These are phyloP conservation scores for Hypoxylon perforatum DNA, from an alignment of 495 filamentous ascomycete genomes.

Conservation along the genomic window DNA sequence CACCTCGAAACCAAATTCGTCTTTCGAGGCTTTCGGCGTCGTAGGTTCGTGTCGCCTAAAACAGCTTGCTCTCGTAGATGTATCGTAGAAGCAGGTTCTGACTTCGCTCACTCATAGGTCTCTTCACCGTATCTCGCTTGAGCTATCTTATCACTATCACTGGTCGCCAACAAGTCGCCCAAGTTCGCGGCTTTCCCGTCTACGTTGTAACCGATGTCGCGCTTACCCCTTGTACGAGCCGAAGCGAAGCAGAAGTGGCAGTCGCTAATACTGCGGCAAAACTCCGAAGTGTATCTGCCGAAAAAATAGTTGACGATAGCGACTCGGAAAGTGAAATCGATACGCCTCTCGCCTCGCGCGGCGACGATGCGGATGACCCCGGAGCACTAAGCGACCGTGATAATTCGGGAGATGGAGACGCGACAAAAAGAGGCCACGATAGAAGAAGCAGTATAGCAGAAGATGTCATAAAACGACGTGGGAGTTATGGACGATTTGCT, in stretches of 20 bases:
- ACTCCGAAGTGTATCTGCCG: constrained; percentile 45
- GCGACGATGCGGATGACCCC: constrained; percentile 48
- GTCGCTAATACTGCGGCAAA: constrained; percentile 71
- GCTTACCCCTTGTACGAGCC: constrained; percentile 84
- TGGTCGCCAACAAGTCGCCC: constrained; percentile 85
- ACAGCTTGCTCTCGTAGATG: neutral
- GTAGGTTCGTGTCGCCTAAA: constrained; percentile 70
- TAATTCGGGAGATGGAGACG: constrained; percentile 26
- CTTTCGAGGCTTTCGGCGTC: constrained; percentile 84
- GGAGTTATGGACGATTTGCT: constrained; percentile 87
- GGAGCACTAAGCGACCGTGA: constrained; percentile 45
- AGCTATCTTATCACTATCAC: constrained; percentile 88
- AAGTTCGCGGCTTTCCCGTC: constrained; percentile 81
- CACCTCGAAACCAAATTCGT: constrained; percentile 48
- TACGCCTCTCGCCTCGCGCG: constrained; percentile 34
- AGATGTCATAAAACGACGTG: constrained; percentile 82
- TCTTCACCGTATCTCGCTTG: constrained; percentile 74
- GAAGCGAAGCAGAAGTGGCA: constrained; percentile 74
- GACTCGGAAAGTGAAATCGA: constrained; percentile 55
- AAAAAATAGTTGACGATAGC: constrained; percentile 48
- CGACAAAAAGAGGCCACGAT: constrained; percentile 30
- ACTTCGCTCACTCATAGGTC: constrained; percentile 59
- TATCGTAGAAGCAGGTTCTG: constrained; percentile 11
- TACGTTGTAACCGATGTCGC: constrained; percentile 89
- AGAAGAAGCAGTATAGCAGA: constrained; percentile 73